Base-by-base conservation (phyloP, 192 early-diverging fungal genomes). In the Gamsiella multidivaricata region DNA sequence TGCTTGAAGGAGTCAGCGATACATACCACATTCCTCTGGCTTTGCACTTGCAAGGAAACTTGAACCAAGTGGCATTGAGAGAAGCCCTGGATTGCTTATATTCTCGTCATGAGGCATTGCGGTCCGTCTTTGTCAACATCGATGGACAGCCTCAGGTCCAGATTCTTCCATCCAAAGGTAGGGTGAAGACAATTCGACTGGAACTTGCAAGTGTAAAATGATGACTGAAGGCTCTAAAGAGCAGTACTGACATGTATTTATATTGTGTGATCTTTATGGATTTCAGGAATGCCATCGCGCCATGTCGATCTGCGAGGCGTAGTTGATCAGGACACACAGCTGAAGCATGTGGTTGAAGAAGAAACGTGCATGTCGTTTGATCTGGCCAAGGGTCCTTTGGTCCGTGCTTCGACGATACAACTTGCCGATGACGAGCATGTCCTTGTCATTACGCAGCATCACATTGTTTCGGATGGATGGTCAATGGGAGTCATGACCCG, bases 381-480 rank as follows among this genome's bases (percentile, higher is more conserved):
- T 14, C 43, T 46, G 43, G 43, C 15, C 3, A 14, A 46, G 4
- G 43, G 43, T 9, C 43, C 43, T 20, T 14, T 46, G 14, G 43
- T 46, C 43, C 43, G 43, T 46, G 43, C 43, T 20, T 20, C 4
- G 14, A 8, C 22, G 43, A 46, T 46, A 4, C 15, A 15, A 20
- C 43, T 46, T 20, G 43, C 17, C 14, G 15, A 15, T 14, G 14
- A 46, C 22, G 43, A 46, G 15, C 15, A 46, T 14, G 4, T 46
- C 43, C 22, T 46, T 20, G 4, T 46, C 17, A 14, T 46, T 14
- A 46, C 14, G n/a, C n/a, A n/a, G n/a, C n/a, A n/a, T n/a, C n/a
- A n/a, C n/a, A n/a, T n/a, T n/a, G n/a, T n/a, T n/a, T 55, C 54
- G 14, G 54, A 55, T 26, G 54, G 54, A 36, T 55, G 54, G 54